Evolutionary conservation across 1,139 yeast genomes (phyloP).

Genomic region (Magnusiomyces suaveolens): DNA sequence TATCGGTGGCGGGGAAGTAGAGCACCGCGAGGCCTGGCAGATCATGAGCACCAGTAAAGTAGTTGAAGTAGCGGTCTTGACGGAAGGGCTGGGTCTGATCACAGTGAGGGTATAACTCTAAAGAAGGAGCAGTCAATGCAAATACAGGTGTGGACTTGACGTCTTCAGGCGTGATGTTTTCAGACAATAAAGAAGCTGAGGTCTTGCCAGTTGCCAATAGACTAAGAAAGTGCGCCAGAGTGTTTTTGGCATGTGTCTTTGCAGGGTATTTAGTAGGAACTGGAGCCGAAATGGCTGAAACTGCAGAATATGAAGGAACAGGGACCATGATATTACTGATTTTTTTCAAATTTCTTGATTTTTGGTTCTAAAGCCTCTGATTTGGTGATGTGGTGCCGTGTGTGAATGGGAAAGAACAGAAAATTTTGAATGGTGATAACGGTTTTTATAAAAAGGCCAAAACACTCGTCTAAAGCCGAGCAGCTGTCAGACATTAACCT

Average conservation of each 20-base stretch:
- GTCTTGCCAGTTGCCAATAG: background rate
- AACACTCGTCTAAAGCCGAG: too few species aligned
- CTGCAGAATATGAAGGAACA: background rate
- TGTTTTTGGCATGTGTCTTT: background rate
- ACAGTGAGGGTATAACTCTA: constrained; percentile 60
- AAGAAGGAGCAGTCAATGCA: constrained; percentile 52
- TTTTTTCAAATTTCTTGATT: too few species aligned
- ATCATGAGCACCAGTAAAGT: constrained; percentile 67
- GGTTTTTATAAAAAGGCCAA: too few species aligned
- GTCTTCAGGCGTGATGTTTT: background rate
- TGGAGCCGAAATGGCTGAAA: background rate
- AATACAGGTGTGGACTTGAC: background rate
- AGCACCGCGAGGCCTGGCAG: constrained; percentile 68
- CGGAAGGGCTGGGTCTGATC: constrained; percentile 74
- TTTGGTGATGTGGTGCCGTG: background rate
- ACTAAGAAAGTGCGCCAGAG: background rate
- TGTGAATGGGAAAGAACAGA: background rate
- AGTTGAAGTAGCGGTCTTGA: constrained; percentile 85
- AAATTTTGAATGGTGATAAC: background rate
- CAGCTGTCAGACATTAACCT: too few species aligned
- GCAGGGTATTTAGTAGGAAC: constrained; percentile 4
- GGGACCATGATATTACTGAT: background rate
- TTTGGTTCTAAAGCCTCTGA: background rate
- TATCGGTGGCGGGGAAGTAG: constrained; percentile 45
- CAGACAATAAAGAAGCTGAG: background rate